These are phyloP conservation scores for Rhizopus arrhizus DNA, from an alignment of 371 early-diverging fungal species.

Conservation along the genomic window DNA sequence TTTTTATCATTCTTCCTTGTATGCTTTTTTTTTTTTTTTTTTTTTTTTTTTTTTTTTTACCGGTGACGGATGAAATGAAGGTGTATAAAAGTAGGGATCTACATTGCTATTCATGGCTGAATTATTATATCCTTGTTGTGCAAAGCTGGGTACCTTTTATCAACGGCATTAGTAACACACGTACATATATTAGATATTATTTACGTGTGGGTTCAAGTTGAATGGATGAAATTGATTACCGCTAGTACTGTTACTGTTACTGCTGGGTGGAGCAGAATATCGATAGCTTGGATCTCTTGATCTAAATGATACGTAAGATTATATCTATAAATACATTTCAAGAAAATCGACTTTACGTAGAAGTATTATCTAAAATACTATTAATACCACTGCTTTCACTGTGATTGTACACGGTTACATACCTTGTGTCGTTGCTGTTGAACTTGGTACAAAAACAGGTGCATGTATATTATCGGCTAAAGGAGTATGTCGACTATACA, in stretches of 20 bases:
- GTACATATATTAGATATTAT: not conserved
- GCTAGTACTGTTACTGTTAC: not conserved
- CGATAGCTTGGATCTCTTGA: constrained; percentile 6
- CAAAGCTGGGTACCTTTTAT: constrained; percentile 1
- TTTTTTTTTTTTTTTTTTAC: not conserved
- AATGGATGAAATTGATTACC: constrained; percentile 17
- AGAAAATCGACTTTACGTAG: not conserved
- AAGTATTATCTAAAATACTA: not conserved
- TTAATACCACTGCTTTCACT: not conserved
- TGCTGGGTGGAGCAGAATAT: constrained; percentile 7
- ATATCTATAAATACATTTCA: not conserved
- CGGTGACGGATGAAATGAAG: constrained; percentile 1
- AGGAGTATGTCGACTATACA: constrained; percentile 38
- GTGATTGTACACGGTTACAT: not conserved
- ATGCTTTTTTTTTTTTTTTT: not conserved
- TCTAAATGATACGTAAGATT: not conserved
- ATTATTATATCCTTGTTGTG: constrained; percentile 2
- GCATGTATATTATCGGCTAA: constrained; percentile 65
- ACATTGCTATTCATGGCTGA: constrained; percentile 1
- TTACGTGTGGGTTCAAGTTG: constrained; percentile 24
- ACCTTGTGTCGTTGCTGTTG: constrained; percentile 35
- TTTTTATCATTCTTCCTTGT: not conserved
- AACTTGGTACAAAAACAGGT: constrained; percentile 68
- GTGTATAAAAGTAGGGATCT: constrained; percentile 15
- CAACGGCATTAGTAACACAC: not conserved